phyloP scores from a whole-genome alignment of 2,329 filamentous ascomycete species.

The Fusarium praegraminearum region DNA sequence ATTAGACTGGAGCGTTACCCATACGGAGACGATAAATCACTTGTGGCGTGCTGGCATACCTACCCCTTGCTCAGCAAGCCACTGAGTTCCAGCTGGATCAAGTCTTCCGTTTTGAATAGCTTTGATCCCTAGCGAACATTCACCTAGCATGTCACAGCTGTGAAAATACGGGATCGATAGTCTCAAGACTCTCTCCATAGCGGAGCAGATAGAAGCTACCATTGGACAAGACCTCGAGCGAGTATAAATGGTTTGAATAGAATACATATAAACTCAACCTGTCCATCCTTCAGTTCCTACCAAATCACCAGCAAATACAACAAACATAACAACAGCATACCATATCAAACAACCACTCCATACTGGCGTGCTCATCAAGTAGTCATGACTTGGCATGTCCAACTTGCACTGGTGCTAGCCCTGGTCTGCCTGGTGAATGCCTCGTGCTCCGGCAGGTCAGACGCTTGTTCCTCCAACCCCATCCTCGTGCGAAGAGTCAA shows the following conservation, averaged over 20 bases:
- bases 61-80: background rate
- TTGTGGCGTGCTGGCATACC: background rate
- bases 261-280: background rate
- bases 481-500: background rate
- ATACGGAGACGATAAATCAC: background rate
- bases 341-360: background rate
- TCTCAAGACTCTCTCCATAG: no score
- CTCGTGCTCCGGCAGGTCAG: background rate
- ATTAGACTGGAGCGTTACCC: background rate
- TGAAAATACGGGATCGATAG: background rate
- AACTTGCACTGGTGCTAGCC: background rate
- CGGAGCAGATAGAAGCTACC: background rate
- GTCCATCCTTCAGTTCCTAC: background rate
- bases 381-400: slow-evolving; percentile 8
- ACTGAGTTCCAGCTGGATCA: background rate
- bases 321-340: background rate
- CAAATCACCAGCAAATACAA: background rate
- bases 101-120: background rate
- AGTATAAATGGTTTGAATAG: background rate
- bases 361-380: background rate
- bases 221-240: background rate
- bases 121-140: background rate
- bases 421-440: background rate
- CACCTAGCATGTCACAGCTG: background rate
- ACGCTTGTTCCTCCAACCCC: slow-evolving; percentile 8